These are phyloP conservation scores for Jatropha podagrica DNA, from an alignment of 441 rosid species.

Conservation along the genomic window DNA sequence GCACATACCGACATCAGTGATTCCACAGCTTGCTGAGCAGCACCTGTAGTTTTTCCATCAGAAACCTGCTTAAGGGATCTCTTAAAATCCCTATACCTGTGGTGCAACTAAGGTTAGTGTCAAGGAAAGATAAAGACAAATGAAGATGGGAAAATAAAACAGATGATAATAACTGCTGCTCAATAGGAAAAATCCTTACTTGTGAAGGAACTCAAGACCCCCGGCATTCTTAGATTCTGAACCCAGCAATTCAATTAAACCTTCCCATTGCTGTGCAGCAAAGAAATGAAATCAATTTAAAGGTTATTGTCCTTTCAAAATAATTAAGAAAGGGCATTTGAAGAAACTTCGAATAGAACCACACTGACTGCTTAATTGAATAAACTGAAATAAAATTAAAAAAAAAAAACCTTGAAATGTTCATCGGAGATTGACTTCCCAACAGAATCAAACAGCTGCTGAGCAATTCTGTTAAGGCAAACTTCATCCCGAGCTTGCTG, in stretches of 20 bases:
- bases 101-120: conserved; percentile 14
- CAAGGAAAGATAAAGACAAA: neutral
- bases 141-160: neutral
- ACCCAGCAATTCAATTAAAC: conserved; percentile 77
- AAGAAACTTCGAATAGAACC: neutral
- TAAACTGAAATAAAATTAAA: neutral
- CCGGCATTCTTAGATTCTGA: conserved; percentile 76
- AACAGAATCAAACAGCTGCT: conserved; percentile 84
- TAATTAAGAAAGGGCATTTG: neutral
- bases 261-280: conserved; percentile 90
- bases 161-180: neutral
- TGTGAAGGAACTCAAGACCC: conserved; percentile 90
- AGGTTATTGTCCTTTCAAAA: conserved; percentile 12
- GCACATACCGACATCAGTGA: conserved; percentile 69
- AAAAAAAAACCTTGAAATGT: conserved; percentile 70
- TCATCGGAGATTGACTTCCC: conserved; percentile 92
- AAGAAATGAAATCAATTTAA: conserved; percentile 12
- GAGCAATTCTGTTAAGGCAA: conserved; percentile 77
- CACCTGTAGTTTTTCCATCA: conserved; percentile 57
- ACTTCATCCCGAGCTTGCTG: conserved; percentile 82
- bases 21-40: conserved; percentile 66
- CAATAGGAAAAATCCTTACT: conserved; percentile 38
- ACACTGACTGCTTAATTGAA: neutral
- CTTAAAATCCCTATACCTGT: conserved; percentile 93
- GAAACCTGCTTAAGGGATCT: conserved; percentile 62